A percentile compares a stretch with the other conserved stretches of the same genome.
Evolutionary conservation across 108 stramenopile species (phyloP).

Genomic region (Epithemia pelagica): DNA sequence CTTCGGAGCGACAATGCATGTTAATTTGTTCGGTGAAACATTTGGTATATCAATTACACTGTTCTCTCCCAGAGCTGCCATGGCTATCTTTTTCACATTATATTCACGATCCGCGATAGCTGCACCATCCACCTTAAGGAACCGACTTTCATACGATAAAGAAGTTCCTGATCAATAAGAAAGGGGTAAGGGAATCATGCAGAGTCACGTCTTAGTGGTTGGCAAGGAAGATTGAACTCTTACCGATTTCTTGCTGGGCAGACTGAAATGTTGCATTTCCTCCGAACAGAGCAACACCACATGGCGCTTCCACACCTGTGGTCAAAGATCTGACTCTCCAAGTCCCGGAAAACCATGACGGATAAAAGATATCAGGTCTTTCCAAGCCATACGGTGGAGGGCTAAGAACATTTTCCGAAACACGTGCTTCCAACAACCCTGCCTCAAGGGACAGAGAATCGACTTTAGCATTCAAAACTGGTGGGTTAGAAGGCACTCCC

Average conservation of each 20-base stretch:
- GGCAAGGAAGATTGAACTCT: too few species aligned
- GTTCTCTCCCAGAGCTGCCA: constrained; percentile 72
- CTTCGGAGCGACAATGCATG: constrained; percentile 57
- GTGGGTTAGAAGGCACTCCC: too few species aligned
- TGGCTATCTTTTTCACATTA: constrained; percentile 67
- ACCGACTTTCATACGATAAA: constrained; percentile 56
- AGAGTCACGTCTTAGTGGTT: too few species aligned
- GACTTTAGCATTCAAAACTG: too few species aligned
- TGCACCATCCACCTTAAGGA: constrained; percentile 5
- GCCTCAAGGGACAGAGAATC: constrained; percentile 6
- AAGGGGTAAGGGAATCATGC: too few species aligned
- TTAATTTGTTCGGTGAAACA: constrained; percentile 74
- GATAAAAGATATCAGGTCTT: constrained; percentile 59
- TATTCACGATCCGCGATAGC: constrained; percentile 77
- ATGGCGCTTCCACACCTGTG: constrained; percentile 56
- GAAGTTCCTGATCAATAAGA: neutral
- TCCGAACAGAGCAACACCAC: constrained; percentile 69
- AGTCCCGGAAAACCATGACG: constrained; percentile 44
- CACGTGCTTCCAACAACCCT: constrained; percentile 35
- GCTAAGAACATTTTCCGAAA: constrained; percentile 27
- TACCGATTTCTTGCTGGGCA: constrained; percentile 44
- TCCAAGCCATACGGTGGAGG: constrained; percentile 70
- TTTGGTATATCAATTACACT: constrained; percentile 59
- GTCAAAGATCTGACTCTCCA: constrained; percentile 54
- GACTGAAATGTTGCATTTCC: constrained; percentile 48